phyloP scores from a whole-genome alignment of 2,329 filamentous ascomycete species.

The Trichoderma breve region DNA sequence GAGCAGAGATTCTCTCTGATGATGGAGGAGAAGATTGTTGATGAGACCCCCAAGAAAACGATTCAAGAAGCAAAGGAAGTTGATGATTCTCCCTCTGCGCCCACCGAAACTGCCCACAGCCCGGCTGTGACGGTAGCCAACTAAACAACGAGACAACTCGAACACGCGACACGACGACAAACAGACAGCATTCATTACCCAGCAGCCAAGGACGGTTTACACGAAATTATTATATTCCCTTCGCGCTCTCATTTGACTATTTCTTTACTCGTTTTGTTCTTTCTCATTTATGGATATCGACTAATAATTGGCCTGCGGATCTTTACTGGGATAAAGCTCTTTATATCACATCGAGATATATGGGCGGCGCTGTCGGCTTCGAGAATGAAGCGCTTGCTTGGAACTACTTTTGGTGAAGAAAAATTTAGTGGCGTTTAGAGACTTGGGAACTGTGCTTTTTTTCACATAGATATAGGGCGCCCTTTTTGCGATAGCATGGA shows the following conservation, averaged over 20 bases:
- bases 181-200: constrained; percentile 19
- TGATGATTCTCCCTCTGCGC: constrained; percentile 1
- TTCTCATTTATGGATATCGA: constrained; percentile 9
- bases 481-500: constrained; percentile 1
- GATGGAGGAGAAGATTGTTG: constrained; percentile 32
- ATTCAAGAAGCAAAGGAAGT: constrained; percentile 24
- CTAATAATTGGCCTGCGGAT: constrained; percentile 18
- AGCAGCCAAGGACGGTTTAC: constrained; percentile 10
- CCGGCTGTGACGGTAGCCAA: constrained; percentile 1
- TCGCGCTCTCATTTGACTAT: not conserved
- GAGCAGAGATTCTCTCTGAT: constrained; percentile 36
- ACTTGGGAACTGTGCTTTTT: not conserved
- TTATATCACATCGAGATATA: constrained; percentile 12
- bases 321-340: constrained; percentile 18
- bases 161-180: constrained; percentile 21
- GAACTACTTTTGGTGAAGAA: constrained; percentile 1
- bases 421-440: constrained; percentile 18
- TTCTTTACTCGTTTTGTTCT: not conserved
- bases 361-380: constrained; percentile 15
- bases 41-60: constrained; percentile 34
- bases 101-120: not conserved
- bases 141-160: constrained; percentile 9
- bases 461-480: not conserved
- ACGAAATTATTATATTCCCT: not conserved
- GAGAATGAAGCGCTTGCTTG: constrained; percentile 10